A percentile compares a stretch with the other conserved stretches of the same genome.
Evolutionary conservation across 2,329 filamentous ascomycete genomes (phyloP).

Genomic region (Ascochyta viciae-villosae): DNA sequence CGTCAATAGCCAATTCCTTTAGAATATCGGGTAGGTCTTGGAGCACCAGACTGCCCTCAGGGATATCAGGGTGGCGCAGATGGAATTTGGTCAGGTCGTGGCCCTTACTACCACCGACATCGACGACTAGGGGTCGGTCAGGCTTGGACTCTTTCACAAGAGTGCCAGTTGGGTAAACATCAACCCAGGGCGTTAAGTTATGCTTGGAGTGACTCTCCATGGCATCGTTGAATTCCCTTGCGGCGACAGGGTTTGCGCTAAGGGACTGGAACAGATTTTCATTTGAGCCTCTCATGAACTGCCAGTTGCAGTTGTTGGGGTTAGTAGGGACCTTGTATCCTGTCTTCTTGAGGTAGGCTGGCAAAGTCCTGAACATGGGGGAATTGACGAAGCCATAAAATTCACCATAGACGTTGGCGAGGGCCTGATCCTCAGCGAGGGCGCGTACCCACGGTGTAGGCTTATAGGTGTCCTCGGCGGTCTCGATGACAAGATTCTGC

Average conservation of each 20-base stretch:
- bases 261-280: slow-evolving; percentile 18
- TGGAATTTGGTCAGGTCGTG: slow-evolving; percentile 47
- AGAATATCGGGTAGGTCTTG: slow-evolving; percentile 45
- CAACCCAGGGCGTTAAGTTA: slow-evolving; percentile 20
- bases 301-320: slow-evolving; percentile 19
- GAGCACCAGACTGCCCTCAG: slow-evolving; percentile 49
- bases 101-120: slow-evolving; percentile 53
- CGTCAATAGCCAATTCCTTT: slow-evolving; percentile 17
- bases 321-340: slow-evolving; percentile 16
- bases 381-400: slow-evolving; percentile 20
- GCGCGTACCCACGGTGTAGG: slow-evolving; percentile 17
- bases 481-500: slow-evolving; percentile 18
- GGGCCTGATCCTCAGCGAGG: slow-evolving; percentile 18
- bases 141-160: slow-evolving; percentile 14
- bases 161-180: slow-evolving; percentile 20
- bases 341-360: slow-evolving; percentile 18
- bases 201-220: slow-evolving; percentile 20
- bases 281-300: slow-evolving; percentile 19
- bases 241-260: slow-evolving; percentile 14
- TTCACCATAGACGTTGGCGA: slow-evolving; percentile 19
- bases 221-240: slow-evolving; percentile 19
- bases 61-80: slow-evolving; percentile 22
- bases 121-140: slow-evolving; percentile 46
- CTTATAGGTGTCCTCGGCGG: slow-evolving; percentile 17
- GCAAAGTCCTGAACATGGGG: slow-evolving; percentile 19